A percentile compares a stretch with the other conserved stretches of the same genome.
phyloP scores from a whole-genome alignment of 2,329 filamentous ascomycete species.

The Samsoniella hepiali region DNA sequence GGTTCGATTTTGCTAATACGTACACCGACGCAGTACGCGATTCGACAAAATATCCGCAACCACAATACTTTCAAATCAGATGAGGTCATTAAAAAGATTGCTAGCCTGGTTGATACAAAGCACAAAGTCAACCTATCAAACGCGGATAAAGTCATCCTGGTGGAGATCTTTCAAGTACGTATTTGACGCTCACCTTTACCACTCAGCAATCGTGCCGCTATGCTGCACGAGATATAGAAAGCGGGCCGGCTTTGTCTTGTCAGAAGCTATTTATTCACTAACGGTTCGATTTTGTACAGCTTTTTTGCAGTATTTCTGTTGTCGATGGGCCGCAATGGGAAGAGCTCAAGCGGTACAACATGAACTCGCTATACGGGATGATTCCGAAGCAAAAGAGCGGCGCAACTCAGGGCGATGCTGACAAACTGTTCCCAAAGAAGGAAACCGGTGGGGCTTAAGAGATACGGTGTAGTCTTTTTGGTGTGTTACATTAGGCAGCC shows the following conservation, averaged over 20 bases:
- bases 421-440: not conserved
- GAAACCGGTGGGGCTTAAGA: not conserved
- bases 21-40: conserved; percentile 63
- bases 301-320: conserved; percentile 74
- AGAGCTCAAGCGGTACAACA: conserved; percentile 70
- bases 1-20: not conserved
- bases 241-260: too few species aligned
- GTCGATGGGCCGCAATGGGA: conserved; percentile 69
- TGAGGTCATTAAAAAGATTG: conserved; percentile 68
- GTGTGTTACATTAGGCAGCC: conserved; percentile 11
- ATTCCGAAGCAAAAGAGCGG: conserved; percentile 20
- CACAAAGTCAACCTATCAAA: conserved; percentile 75
- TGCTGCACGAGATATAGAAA: not conserved
- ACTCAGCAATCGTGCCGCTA: not conserved
- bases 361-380: conserved; percentile 66
- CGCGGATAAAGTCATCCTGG: conserved; percentile 75
- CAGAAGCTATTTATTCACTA: not conserved
- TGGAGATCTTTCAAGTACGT: conserved; percentile 75
- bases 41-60: conserved; percentile 73
- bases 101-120: conserved; percentile 58
- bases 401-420: not conserved
- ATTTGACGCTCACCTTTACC: not conserved
- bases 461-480: not conserved
- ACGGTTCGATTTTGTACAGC: conserved; percentile 43
- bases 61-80: conserved; percentile 66